phyloP scores from a whole-genome alignment of 1,284 basidiomycete species.

The Ganoderma lingzhi region DNA sequence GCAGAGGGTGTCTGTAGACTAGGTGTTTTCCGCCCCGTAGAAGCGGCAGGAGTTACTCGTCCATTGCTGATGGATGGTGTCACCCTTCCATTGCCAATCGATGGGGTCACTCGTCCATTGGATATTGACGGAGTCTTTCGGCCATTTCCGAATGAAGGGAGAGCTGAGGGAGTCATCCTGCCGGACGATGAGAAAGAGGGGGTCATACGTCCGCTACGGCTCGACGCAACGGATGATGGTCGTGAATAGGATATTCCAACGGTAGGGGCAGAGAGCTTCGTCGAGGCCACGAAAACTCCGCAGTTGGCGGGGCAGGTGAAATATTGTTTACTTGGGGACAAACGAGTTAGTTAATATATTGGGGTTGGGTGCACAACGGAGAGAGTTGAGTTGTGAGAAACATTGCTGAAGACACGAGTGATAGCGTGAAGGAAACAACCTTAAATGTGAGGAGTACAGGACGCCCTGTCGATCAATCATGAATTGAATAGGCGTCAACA shows the following conservation, averaged over 20 bases:
- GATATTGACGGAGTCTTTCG: constrained; percentile 41
- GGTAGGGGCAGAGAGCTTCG: constrained; percentile 83
- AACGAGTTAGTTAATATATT: background rate
- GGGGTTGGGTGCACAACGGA: background rate
- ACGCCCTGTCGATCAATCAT: background rate
- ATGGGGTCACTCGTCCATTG: constrained; percentile 27
- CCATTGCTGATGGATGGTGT: constrained; percentile 55
- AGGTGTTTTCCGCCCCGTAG: constrained; percentile 40
- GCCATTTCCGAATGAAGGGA: constrained; percentile 33
- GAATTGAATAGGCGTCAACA: background rate
- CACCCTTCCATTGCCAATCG: constrained; percentile 57
- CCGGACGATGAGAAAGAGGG: constrained; percentile 49
- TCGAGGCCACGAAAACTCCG: constrained; percentile 89
- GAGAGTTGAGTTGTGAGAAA: background rate
- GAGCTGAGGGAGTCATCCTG: constrained; percentile 39
- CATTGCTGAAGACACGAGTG: background rate
- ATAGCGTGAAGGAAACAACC: background rate
- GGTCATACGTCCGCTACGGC: constrained; percentile 64
- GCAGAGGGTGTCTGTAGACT: constrained; percentile 36
- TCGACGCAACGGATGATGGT: constrained; percentile 85
- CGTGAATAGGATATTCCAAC: constrained; percentile 64
- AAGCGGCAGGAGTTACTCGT: constrained; percentile 46
- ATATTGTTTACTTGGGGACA: constrained; percentile 72
- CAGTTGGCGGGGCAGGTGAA: constrained; percentile 88
- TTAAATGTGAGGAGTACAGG: background rate